Evolutionary conservation across 2,329 filamentous ascomycete species (phyloP).

Genomic region (Pseudogymnoascus sp.): DNA sequence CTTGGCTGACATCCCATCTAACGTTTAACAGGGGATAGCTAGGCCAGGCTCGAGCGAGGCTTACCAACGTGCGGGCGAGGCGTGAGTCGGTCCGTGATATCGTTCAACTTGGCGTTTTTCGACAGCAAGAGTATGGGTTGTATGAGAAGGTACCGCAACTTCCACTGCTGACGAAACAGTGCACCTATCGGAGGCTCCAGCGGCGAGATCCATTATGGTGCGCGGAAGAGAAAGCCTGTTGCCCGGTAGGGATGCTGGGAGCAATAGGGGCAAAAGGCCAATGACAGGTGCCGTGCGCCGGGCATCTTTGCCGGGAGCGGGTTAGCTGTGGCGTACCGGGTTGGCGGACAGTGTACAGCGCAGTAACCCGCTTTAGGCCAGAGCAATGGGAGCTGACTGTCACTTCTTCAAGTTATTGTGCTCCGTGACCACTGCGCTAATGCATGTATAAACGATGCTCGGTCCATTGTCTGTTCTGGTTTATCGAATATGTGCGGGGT

Average conservation of each 20-base stretch:
- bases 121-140: neutral
- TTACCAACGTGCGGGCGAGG: neutral
- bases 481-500: neutral
- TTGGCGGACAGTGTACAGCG: neutral
- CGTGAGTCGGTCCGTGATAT: neutral
- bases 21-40: neutral
- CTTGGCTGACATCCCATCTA: neutral
- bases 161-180: neutral
- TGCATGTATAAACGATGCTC: neutral
- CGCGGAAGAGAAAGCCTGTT: neutral
- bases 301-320: conserved; percentile 2
- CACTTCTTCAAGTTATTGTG: neutral
- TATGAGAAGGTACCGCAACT: neutral
- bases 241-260: neutral
- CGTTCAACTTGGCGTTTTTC: neutral
- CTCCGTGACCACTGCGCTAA: neutral
- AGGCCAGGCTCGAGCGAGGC: neutral
- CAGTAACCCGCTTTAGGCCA: neutral
- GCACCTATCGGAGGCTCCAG: neutral
- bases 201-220: neutral
- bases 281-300: neutral
- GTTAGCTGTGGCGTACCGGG: neutral
- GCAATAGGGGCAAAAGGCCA: neutral
- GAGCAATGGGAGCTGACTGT: neutral
- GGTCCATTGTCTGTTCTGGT: neutral